Evolutionary conservation across 208 protist genomes (phyloP).

Genomic region (Trypanosoma platydactyli): DNA sequence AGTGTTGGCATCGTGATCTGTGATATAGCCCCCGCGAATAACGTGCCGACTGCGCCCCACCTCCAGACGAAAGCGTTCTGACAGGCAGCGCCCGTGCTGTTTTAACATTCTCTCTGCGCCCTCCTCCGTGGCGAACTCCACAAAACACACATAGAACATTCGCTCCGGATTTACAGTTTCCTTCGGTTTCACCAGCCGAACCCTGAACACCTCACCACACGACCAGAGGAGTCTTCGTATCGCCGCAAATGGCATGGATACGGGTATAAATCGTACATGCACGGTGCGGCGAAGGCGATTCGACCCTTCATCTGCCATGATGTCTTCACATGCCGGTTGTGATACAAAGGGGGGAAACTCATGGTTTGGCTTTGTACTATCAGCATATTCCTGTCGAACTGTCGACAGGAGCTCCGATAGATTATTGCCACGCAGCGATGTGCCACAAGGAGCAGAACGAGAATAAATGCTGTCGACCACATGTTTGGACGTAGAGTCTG

Average conservation of each 20-base stretch:
- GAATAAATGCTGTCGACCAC: background rate
- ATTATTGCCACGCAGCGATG: background rate
- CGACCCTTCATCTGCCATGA: background rate
- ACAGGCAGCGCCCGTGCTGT: slow-evolving; percentile 24
- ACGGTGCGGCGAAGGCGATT: slow-evolving; percentile 32
- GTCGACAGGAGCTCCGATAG: too few relatives aligned
- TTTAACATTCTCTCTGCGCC: slow-evolving; percentile 17
- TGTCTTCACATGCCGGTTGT: background rate
- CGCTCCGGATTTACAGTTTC: slow-evolving; percentile 16
- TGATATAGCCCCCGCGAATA: slow-evolving; percentile 41
- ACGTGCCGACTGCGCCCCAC: slow-evolving; percentile 27
- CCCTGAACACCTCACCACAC: slow-evolving; percentile 38
- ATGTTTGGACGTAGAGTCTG: background rate
- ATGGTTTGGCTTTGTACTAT: too few relatives aligned
- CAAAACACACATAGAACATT: slow-evolving; percentile 47
- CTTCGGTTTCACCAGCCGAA: slow-evolving; percentile 36
- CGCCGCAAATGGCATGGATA: slow-evolving; percentile 17
- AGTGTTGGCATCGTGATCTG: slow-evolving; percentile 31
- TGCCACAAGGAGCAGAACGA: background rate
- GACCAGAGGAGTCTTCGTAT: slow-evolving; percentile 36
- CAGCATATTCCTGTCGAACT: background rate
- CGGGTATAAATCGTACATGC: slow-evolving; percentile 38
- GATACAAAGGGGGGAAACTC: too few relatives aligned
- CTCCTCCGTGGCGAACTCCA: slow-evolving; percentile 38
- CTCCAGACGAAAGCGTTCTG: slow-evolving; percentile 20